Conservation (phyloP, 306 rosid species). For the Malus domestica region ASM211411v1 NC_041802.1:4211501-4212000, state of each 20-base stretch:
- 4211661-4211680: conserved; percentile 22
- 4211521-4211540: neutral
- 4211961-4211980: neutral
- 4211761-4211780: conserved; percentile 23
- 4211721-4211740: neutral
- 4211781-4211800: conserved; percentile 64
- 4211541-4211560: neutral
- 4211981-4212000: conserved; percentile 15
- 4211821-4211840: conserved; percentile 80
- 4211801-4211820: conserved; percentile 45
- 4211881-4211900: conserved; percentile 33
- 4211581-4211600: neutral
- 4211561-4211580: neutral
- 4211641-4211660: conserved; percentile 3
- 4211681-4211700: conserved; percentile 6
- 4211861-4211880: conserved; percentile 64
- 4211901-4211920: conserved; percentile 45
- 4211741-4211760: neutral
- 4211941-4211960: conserved; percentile 37
- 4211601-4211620: conserved; percentile 44
- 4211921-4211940: conserved; percentile 65
- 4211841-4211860: conserved; percentile 60
- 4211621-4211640: conserved; percentile 31
- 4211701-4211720: conserved; percentile 10
- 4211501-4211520: neutral